A percentile compares a stretch with the other conserved stretches of the same genome.
Conservation (phyloP, 1,284 basidiomycete genomes). For the Ceratorhiza oryzae-sativae region DNA sequence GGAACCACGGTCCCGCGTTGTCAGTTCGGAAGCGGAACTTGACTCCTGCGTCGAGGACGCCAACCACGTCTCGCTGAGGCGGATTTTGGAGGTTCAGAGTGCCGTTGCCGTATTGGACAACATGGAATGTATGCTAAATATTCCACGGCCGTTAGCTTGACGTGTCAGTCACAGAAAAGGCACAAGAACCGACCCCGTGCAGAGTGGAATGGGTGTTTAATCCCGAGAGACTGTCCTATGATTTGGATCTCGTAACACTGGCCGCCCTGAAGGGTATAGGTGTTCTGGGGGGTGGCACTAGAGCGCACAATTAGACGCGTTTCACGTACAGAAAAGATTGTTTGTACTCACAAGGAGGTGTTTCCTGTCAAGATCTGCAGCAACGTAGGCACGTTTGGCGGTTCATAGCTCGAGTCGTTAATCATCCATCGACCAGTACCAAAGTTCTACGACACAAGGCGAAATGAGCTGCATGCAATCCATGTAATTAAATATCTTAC, state of each 20-base stretch:
- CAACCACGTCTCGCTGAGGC: conserved; percentile 49
- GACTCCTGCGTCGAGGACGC: conserved; percentile 47
- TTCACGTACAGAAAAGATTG: no score
- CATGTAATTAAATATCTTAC: no score
- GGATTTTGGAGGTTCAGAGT: conserved; percentile 55
- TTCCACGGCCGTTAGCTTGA: no score
- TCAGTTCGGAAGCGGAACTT: conserved; percentile 49
- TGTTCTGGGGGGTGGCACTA: conserved; percentile 1
- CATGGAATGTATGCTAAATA: conserved; percentile 52
- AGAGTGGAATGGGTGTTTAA: conserved; percentile 49
- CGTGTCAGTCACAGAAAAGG: conserved; percentile 7
- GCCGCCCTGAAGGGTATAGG: conserved; percentile 13
- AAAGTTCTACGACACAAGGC: conserved; percentile 31
- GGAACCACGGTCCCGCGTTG: no score
- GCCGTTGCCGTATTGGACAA: conserved; percentile 49
- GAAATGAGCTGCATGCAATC: no score
- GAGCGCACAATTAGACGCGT: no score
- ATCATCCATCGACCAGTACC: conserved; percentile 11
- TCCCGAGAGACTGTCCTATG: background rate
- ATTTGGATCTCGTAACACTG: background rate
- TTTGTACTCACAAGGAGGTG: conserved; percentile 4
- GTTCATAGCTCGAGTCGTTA: background rate
- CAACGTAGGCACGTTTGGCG: conserved; percentile 22
- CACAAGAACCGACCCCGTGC: conserved; percentile 48
- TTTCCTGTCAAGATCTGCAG: conserved; percentile 21